Conservation (phyloP, 2,329 filamentous ascomycete species). For the Penicillium sp. region DNA sequence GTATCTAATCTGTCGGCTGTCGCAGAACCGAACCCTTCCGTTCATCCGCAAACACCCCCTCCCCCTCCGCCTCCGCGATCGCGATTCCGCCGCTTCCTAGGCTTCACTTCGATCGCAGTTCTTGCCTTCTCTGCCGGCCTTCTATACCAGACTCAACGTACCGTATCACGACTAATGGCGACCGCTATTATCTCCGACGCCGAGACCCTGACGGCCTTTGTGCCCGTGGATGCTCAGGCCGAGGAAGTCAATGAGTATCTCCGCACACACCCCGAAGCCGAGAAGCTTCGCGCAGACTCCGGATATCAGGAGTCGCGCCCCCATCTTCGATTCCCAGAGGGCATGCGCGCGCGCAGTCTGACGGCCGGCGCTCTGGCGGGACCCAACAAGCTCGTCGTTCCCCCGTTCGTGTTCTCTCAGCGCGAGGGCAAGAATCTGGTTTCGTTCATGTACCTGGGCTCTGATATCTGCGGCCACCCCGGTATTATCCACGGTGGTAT, state of each 20-base stretch:
- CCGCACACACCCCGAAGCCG: slow-evolving; percentile 74
- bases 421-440: slow-evolving; percentile 72
- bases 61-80: slow-evolving; percentile 30
- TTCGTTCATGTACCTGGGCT: slow-evolving; percentile 76
- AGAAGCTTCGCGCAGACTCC: slow-evolving; percentile 69
- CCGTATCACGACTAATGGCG: slow-evolving; percentile 43
- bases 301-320: slow-evolving; percentile 78
- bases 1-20: slow-evolving; percentile 5
- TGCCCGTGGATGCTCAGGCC: slow-evolving; percentile 59
- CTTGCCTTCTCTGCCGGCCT: slow-evolving; percentile 43
- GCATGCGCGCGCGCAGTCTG: slow-evolving; percentile 74
- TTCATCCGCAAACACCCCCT: slow-evolving; percentile 12
- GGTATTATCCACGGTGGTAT: slow-evolving; percentile 90
- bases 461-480: slow-evolving; percentile 84
- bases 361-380: slow-evolving; percentile 82
- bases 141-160: slow-evolving; percentile 34
- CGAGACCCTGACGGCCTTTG: slow-evolving; percentile 73
- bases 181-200: slow-evolving; percentile 65
- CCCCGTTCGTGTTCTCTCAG: slow-evolving; percentile 78
- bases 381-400: slow-evolving; percentile 76
- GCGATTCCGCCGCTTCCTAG: slow-evolving; percentile 42
- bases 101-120: slow-evolving; percentile 45
- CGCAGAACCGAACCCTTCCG: slow-evolving; percentile 19
- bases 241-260: slow-evolving; percentile 74
- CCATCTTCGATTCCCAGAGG: slow-evolving; percentile 80